Evolutionary conservation across 257 asterid genomes (phyloP).

Genomic region (Solanum dulcamara): DNA sequence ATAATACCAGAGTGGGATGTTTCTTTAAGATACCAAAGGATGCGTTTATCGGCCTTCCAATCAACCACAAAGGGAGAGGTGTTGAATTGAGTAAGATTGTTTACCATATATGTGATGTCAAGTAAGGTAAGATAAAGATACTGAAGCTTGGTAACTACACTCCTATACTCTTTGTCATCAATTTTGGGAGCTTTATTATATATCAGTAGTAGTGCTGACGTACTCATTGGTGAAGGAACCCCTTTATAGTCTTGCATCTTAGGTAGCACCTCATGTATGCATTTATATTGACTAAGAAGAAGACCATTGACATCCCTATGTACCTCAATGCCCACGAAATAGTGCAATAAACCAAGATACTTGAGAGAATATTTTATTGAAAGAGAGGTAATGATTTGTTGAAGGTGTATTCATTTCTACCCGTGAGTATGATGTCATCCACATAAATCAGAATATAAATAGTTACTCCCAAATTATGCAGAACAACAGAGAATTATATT

Average conservation of each 20-base stretch:
- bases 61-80: background rate
- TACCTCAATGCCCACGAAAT: background rate
- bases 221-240: background rate
- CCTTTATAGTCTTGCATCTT: background rate
- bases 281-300: background rate
- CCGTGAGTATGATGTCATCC: background rate
- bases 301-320: background rate
- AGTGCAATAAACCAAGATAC: background rate
- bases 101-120: background rate
- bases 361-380: background rate
- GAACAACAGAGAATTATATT: background rate
- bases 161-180: background rate
- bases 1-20: background rate
- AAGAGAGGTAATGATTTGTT: background rate
- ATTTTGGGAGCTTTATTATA: too few species aligned
- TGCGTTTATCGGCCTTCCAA: background rate
- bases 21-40: too few species aligned
- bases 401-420: background rate
- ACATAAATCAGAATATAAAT: background rate
- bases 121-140: background rate
- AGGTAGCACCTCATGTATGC: too few species aligned
- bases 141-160: background rate
- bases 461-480: background rate
- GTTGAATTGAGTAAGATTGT: background rate
- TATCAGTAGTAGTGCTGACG: background rate